Conservation (phyloP, 1,284 basidiomycete genomes). For the Ceratobasidium theobromae region DNA sequence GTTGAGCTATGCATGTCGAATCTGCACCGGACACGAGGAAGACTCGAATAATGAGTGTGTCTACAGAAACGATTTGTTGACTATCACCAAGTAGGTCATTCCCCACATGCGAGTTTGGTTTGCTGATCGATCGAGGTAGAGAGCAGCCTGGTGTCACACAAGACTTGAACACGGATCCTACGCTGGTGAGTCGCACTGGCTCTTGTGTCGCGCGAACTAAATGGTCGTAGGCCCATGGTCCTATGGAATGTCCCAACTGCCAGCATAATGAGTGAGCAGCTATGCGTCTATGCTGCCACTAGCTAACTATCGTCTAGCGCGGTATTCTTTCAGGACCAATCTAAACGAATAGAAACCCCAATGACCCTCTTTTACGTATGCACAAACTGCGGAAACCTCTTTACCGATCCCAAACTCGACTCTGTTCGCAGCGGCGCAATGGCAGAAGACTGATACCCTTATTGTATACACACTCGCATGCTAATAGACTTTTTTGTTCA, state of each 20-base stretch:
- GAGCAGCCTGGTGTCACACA: constrained; percentile 91
- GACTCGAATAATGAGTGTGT: constrained; percentile 86
- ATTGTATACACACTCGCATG: background rate
- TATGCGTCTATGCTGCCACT: constrained; percentile 14
- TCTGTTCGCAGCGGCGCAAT: constrained; percentile 16
- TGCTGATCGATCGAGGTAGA: constrained; percentile 42
- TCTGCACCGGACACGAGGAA: constrained; percentile 82
- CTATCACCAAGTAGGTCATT: constrained; percentile 80
- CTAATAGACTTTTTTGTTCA: background rate
- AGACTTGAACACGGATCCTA: constrained; percentile 89
- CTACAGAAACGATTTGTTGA: constrained; percentile 92
- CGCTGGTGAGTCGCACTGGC: constrained; percentile 58
- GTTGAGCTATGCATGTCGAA: constrained; percentile 91
- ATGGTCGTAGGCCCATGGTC: constrained; percentile 51
- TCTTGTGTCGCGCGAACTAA: background rate
- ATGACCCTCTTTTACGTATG: constrained; percentile 95
- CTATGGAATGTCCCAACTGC: constrained; percentile 69
- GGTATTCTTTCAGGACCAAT: constrained; percentile 93
- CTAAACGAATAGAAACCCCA: constrained; percentile 85
- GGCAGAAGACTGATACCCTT: background rate
- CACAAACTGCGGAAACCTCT: constrained; percentile 78
- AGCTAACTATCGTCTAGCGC: constrained; percentile 53
- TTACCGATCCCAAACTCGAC: constrained; percentile 59
- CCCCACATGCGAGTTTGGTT: background rate
- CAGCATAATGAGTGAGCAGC: constrained; percentile 67